These are phyloP conservation scores for Ogataea nonfermentans DNA, from an alignment of 805 yeast species.

Conservation along the genomic window DNA sequence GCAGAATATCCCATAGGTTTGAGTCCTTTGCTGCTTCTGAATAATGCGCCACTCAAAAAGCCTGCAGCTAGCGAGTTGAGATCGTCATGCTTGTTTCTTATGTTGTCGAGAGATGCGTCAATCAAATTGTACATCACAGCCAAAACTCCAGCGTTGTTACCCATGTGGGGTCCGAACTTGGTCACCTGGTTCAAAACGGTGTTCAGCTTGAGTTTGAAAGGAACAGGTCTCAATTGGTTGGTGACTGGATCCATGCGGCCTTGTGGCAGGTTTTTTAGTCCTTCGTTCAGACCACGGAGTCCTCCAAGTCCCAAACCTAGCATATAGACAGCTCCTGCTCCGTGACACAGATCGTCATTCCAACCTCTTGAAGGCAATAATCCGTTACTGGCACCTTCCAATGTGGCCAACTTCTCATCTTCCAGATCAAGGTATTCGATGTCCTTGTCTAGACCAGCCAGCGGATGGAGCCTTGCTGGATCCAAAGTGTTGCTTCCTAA, in stretches of 20 bases:
- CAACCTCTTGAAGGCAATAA: slow-evolving; percentile 95
- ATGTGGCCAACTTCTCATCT: slow-evolving; percentile 68
- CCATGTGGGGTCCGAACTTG: slow-evolving; percentile 92
- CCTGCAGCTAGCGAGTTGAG: slow-evolving; percentile 84
- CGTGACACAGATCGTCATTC: slow-evolving; percentile 96
- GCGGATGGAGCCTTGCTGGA: slow-evolving; percentile 76
- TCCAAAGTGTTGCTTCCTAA: slow-evolving; percentile 64
- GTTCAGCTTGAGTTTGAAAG: slow-evolving; percentile 81
- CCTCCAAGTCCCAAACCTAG: slow-evolving; percentile 90
- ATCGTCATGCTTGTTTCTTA: slow-evolving; percentile 89
- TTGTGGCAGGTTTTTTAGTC: slow-evolving; percentile 68
- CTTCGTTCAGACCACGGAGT: slow-evolving; percentile 81
- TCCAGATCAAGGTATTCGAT: slow-evolving; percentile 89
- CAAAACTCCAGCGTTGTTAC: slow-evolving; percentile 92
- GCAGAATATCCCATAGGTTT: slow-evolving; percentile 88
- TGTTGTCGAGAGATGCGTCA: slow-evolving; percentile 72
- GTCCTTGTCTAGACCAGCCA: slow-evolving; percentile 88
- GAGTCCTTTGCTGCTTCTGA: slow-evolving; percentile 79
- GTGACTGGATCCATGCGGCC: slow-evolving; percentile 63
- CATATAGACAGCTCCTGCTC: slow-evolving; percentile 92
- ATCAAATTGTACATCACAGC: slow-evolving; percentile 86
- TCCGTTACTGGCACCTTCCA: slow-evolving; percentile 83
- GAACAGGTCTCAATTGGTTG: slow-evolving; percentile 48
- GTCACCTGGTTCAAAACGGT: slow-evolving; percentile 90
- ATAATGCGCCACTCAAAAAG: slow-evolving; percentile 87